Base-by-base conservation (phyloP, 768 basidiomycete species). In the Lentinus brumalis region DNA sequence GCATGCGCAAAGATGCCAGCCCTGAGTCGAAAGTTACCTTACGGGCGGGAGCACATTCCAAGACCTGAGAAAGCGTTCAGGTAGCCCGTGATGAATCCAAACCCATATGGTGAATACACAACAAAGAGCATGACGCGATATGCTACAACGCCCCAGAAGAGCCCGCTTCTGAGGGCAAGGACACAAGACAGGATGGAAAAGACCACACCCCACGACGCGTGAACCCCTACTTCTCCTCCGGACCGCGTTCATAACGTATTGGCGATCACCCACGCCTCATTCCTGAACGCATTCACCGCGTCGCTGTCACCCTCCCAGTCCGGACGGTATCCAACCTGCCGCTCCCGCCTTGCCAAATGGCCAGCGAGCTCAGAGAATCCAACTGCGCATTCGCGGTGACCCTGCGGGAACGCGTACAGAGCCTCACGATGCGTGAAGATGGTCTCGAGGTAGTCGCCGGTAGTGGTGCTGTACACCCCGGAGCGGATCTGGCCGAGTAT, bases 391-490 rank as follows among this genome's bases (percentile, higher is more conserved):
- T 83, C 81, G 59, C 62, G 73, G 76, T 92, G 90, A 11, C 77
- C 86, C 56, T 78, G 75, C 18, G 90, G 89, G 68, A 78, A 86
- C 10, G 86, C 82, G 63, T 74, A 77, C 62, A 87, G 78, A 40
- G 88, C 83, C 70, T 87, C 85, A 69, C 90, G 88, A 75, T 92
- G 90, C 0, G 85, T 84, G 74, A 91, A 89, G 67, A 92, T 86
- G 53, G 82, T 79, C 69, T 92, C 90, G 73, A 92, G 82, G 69
- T 91, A 92, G 60, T 83, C 88, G 67, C 89, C 89, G 75, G 82
- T 80, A 50, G 87, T 88, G 57, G 87, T 90, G 66, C 74, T 73
- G 60, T 78, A 74, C 8, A 60, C 66, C 50, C 64, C 71, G 57
- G 70, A 57, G 11, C 66, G 67, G 61, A 71, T 60, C 57, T 66